phyloP scores from a whole-genome alignment of 768 basidiomycete species.

The Rhodotorula toruloides region DNA sequence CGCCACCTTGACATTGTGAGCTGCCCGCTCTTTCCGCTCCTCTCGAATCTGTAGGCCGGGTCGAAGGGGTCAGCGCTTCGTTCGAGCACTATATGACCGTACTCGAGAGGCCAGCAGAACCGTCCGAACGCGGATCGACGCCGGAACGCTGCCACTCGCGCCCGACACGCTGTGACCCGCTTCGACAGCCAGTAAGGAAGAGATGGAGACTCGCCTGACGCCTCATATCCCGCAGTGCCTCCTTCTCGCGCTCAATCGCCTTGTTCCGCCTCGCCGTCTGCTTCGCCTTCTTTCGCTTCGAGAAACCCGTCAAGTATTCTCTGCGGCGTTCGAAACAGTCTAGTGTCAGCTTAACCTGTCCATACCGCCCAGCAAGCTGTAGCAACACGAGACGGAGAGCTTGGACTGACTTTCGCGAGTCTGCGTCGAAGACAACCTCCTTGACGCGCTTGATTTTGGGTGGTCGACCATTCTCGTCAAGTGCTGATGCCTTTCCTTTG shows the following conservation, averaged over 20 bases:
- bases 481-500: background rate
- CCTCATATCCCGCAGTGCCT: constrained; percentile 23
- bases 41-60: constrained; percentile 12
- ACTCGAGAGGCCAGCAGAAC: too few relatives aligned
- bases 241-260: constrained; percentile 33
- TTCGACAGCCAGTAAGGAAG: too few relatives aligned
- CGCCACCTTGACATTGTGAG: constrained; percentile 29
- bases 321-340: background rate
- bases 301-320: constrained; percentile 36
- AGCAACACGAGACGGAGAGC: background rate
- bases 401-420: constrained; percentile 28
- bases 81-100: too few relatives aligned
- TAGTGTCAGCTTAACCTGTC: background rate
- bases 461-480: constrained; percentile 18
- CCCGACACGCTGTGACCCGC: too few relatives aligned
- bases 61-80: background rate
- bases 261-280: constrained; percentile 24
- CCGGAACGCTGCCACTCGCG: too few relatives aligned
- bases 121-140: too few relatives aligned
- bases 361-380: background rate
- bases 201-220: background rate
- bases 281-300: constrained; percentile 36
- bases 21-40: constrained; percentile 32
- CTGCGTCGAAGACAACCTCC: constrained; percentile 37
- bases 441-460: constrained; percentile 34